Percentiles rank a stretch among this genome's conserved stretches.
These are phyloP conservation scores for Eucalyptus shirleyi DNA, from an alignment of 345 rosid genomes.

Conservation along the genomic window DNA sequence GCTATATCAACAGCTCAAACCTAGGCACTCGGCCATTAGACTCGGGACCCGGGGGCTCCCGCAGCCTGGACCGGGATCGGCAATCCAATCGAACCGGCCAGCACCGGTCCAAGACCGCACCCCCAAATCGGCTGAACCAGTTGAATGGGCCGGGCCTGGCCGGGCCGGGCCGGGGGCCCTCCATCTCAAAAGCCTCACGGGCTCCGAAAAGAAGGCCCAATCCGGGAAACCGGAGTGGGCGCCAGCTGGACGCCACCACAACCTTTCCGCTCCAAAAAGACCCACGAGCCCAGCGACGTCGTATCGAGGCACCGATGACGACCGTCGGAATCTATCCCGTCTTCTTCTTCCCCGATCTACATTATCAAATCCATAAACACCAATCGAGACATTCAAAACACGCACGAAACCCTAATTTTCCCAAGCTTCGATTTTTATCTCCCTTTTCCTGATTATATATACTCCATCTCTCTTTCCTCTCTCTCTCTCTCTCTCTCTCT, in stretches of 20 bases:
- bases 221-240: background rate
- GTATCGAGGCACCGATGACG: background rate
- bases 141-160: background rate
- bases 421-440: background rate
- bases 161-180: background rate
- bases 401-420: background rate
- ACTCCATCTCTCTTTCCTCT: no score
- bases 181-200: background rate
- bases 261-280: background rate
- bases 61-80: background rate
- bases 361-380: background rate
- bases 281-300: background rate
- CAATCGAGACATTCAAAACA: background rate
- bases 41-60: background rate
- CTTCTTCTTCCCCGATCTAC: no score
- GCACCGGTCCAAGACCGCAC: background rate
- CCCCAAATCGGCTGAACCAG: background rate
- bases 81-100: background rate
- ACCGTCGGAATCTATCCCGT: background rate
- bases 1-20: background rate
- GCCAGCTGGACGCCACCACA: background rate
- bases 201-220: background rate
- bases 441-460: background rate
- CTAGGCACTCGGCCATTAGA: accelerated
- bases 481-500: background rate